Percentiles rank a stretch among this genome's conserved stretches.
Evolutionary conservation across 192 early-diverging fungal genomes (phyloP).

Genomic region (Anaeromyces robustus): DNA sequence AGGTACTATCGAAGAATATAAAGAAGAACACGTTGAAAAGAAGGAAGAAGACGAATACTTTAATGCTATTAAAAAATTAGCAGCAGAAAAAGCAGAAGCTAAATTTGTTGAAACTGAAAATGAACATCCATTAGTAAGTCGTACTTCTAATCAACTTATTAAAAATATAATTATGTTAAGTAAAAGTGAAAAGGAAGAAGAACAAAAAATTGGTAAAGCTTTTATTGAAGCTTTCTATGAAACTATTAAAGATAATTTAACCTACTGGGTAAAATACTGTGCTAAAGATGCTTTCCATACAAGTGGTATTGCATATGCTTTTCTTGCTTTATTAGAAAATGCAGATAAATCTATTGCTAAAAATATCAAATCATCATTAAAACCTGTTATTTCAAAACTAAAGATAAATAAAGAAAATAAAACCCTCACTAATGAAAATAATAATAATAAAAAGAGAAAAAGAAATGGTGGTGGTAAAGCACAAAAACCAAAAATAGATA

Average conservation of each 20-base stretch:
- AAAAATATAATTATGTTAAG: not conserved
- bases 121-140: not conserved
- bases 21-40: conserved; percentile 11
- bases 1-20: conserved; percentile 18
- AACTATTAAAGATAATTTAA: not conserved
- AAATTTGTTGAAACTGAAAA: not conserved
- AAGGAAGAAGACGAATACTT: conserved; percentile 19
- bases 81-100: conserved; percentile 15
- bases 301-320: not conserved
- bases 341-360: not conserved
- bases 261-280: not conserved
- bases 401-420: not conserved
- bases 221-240: not conserved
- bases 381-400: not conserved
- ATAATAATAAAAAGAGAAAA: not conserved
- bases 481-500: not conserved
- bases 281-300: not conserved
- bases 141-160: not conserved
- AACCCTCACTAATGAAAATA: not conserved
- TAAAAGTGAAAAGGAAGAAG: not conserved
- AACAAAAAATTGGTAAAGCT: not conserved
- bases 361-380: not conserved
- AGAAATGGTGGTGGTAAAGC: not conserved
- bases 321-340: not conserved
- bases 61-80: conserved; percentile 37